Base-by-base conservation (phyloP, 2,329 filamentous ascomycete genomes). In the Massarina eburnea region DNA sequence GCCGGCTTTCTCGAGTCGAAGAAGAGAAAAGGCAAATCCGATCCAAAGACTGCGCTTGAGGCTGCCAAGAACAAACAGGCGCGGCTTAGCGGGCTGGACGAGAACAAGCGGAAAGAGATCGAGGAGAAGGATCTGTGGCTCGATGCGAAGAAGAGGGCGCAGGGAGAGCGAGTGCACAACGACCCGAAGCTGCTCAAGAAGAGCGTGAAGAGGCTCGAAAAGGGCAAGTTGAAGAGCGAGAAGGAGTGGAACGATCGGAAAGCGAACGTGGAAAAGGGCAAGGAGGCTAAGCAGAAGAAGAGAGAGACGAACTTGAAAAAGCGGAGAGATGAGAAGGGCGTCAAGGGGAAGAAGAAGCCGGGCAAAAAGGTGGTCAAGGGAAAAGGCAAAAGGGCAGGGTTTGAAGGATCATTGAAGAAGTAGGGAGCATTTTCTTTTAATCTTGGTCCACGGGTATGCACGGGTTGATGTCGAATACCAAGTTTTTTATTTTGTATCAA, bases 111-210 rank as follows among this genome's bases (percentile, higher is more conserved):
- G 45, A 85, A 85, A 51, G 89, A 95, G 48, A 86, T 97, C 35
- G 84, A 91, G 49, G 89, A 96, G 71, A 97, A 97, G 76, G 92
- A 99, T 62, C 77, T 85, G 46, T 99, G 94, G 94, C 78, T 96
- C 48, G 92, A 88, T 38, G 94, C 94, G 2, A 87, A 92, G 71
- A 89, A 90, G 71, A 84, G 88, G 19, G 90, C 87, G 1, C 89
- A 95, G 68, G 94, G 94, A 39, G 91, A 96, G 65, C 88, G 89
- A 66, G 86, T 96, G 26, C 84, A 84, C 49, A 91, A 97, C 64
- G 90, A 96, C 68, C 89, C 90, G 52, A 83, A 81, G 36, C 74
- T 96, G 45, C 79, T 73, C 21, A 96, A 96, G 79, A 96, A 96
- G 78, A 88, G 91, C 0, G 77, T 97, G 56, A 96, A 96, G 80